These are phyloP conservation scores for Mortierella sp. DNA, from an alignment of 371 early-diverging fungal genomes.

Conservation along the genomic window DNA sequence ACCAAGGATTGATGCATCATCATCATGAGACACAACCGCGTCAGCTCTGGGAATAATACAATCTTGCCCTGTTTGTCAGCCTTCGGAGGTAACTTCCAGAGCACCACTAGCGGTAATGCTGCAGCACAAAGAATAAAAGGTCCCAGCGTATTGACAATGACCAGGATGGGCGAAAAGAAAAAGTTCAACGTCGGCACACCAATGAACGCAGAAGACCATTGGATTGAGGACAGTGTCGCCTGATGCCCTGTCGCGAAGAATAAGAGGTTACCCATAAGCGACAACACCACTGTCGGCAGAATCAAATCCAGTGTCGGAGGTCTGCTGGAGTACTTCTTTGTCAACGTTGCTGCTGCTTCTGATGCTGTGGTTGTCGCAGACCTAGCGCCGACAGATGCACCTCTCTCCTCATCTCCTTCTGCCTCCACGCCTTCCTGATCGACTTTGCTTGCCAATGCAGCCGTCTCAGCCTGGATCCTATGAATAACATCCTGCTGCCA, in stretches of 20 bases:
- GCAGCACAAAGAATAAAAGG: constrained; percentile 68
- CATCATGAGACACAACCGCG: constrained; percentile 54
- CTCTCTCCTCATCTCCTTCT: neutral
- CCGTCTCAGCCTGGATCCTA: constrained; percentile 23
- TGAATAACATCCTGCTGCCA: constrained; percentile 30
- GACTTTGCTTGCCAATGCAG: neutral
- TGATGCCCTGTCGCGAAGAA: constrained; percentile 96
- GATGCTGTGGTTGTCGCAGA: constrained; percentile 18
- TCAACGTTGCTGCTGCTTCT: constrained; percentile 9
- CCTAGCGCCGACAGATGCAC: too few relatives aligned
- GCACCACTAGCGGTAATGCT: constrained; percentile 58
- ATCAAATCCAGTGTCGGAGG: constrained; percentile 39
- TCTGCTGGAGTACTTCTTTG: constrained; percentile 21
- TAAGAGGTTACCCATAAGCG: constrained; percentile 71
- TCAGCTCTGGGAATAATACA: constrained; percentile 51
- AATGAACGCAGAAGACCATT: constrained; percentile 90
- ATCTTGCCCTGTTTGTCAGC: constrained; percentile 55
- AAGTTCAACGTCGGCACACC: constrained; percentile 82
- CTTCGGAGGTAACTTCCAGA: constrained; percentile 59
- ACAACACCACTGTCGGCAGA: constrained; percentile 50
- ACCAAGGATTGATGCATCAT: constrained; percentile 66
- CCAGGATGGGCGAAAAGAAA: constrained; percentile 75
- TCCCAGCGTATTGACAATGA: constrained; percentile 84
- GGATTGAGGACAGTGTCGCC: constrained; percentile 86
- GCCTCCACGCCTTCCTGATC: constrained; percentile 10